phyloP scores from a whole-genome alignment of 225 moss, liverwort and hornwort genomes.

The Marchantia paleacea region DNA sequence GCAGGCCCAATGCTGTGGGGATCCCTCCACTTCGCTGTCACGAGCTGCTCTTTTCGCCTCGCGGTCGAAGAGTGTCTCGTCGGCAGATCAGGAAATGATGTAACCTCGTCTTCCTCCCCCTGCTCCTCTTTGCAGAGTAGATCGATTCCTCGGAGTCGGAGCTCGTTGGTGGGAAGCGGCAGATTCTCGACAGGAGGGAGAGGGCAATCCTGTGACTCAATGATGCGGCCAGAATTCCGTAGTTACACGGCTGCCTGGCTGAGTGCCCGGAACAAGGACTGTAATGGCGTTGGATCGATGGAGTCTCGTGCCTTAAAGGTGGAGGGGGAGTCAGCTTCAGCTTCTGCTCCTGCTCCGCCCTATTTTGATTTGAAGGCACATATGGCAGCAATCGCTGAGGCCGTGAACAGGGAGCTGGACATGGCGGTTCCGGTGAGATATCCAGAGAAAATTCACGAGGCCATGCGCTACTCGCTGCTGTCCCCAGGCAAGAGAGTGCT shows the following conservation, averaged over 20 bases:
- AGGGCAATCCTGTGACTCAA: background rate
- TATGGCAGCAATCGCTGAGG: constrained; percentile 13
- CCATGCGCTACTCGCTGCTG: constrained; percentile 35
- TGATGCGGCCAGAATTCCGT: background rate
- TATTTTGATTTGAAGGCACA: constrained; percentile 17
- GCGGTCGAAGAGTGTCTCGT: background rate
- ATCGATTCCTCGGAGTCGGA: background rate
- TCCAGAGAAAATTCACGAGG: constrained; percentile 29
- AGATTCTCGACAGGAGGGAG: background rate
- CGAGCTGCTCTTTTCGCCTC: background rate
- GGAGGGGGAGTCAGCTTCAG: background rate
- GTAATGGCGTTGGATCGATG: background rate
- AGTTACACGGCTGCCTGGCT: constrained; percentile 25
- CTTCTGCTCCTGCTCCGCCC: no score
- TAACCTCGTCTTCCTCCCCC: no score
- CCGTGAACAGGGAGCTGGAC: constrained; percentile 27
- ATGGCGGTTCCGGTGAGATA: constrained; percentile 19
- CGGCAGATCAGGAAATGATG: background rate
- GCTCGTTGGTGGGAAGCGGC: background rate
- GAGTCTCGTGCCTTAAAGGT: background rate
- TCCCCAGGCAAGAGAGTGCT: constrained; percentile 26
- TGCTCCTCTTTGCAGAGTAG: background rate
- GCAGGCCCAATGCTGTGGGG: no score
- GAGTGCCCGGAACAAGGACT: constrained; percentile 4
- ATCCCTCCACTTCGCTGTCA: background rate